phyloP scores from a whole-genome alignment of 208 protist species.

The Acanthamoeba triangularis region DNA sequence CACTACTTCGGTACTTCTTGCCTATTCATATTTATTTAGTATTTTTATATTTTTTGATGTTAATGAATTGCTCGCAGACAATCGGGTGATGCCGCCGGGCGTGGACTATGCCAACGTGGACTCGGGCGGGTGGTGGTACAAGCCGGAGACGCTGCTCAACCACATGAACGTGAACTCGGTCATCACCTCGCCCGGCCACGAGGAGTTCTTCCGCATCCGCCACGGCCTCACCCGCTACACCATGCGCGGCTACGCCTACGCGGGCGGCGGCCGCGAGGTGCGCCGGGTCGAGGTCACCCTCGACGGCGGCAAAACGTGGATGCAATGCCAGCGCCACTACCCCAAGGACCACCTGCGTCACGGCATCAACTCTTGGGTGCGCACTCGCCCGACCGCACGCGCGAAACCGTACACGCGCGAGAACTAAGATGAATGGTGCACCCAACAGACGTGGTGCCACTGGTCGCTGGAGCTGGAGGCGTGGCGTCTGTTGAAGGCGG shows the following conservation, averaged over 20 bases:
- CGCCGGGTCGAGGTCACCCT: constrained; percentile 92
- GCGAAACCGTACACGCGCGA: background rate
- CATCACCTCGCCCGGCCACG: constrained; percentile 52
- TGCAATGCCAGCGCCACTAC: background rate
- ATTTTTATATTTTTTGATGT: too few species aligned
- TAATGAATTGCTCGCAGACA: too few species aligned
- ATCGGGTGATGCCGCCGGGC: background rate
- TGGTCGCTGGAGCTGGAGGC: constrained; percentile 50
- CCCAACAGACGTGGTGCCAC: background rate
- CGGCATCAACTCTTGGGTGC: constrained; percentile 44
- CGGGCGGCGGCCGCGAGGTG: constrained; percentile 91
- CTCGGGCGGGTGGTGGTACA: constrained; percentile 75
- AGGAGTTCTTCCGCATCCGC: constrained; percentile 84
- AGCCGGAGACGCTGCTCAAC: constrained; percentile 82
- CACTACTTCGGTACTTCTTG: background rate
- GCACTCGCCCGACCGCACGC: too few species aligned
- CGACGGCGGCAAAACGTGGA: constrained; percentile 91
- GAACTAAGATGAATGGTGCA: too few species aligned
- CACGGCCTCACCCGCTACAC: background rate
- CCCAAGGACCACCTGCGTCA: background rate
- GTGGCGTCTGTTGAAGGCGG: constrained; percentile 7
- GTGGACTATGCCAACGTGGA: constrained; percentile 86
- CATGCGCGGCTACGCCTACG: constrained; percentile 89
- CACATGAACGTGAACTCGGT: constrained; percentile 91
- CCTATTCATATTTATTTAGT: too few species aligned